Conservation (phyloP, 2,329 filamentous ascomycete genomes). For the Talaromyces atroroseus region DNA sequence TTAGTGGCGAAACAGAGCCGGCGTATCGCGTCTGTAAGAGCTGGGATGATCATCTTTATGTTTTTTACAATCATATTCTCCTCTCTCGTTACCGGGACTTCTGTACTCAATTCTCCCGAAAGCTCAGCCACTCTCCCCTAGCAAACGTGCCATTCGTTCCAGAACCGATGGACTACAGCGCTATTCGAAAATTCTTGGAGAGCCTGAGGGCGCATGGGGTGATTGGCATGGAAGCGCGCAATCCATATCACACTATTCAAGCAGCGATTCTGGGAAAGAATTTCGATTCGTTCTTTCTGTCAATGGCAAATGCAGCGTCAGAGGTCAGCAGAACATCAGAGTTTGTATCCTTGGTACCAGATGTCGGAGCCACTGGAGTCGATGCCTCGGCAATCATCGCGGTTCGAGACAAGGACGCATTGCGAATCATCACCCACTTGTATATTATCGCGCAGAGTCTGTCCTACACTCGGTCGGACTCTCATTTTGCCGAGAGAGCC, state of each 20-base stretch:
- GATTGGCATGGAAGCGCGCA: constrained; percentile 35
- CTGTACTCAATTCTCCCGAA: constrained; percentile 40
- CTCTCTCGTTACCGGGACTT: constrained; percentile 74
- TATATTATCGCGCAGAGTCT: constrained; percentile 61
- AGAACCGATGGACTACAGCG: constrained; percentile 45
- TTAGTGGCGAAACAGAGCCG: constrained; percentile 77
- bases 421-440: constrained; percentile 65
- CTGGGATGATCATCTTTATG: constrained; percentile 85
- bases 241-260: constrained; percentile 42
- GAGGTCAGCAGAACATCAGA: constrained; percentile 27
- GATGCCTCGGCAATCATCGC: constrained; percentile 44
- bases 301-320: constrained; percentile 37
- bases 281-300: constrained; percentile 38
- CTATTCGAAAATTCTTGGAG: constrained; percentile 35
- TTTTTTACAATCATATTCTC: constrained; percentile 79
- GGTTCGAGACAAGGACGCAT: constrained; percentile 50
- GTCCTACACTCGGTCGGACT: constrained; percentile 44
- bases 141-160: constrained; percentile 51
- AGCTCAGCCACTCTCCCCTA: constrained; percentile 49
- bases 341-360: constrained; percentile 29
- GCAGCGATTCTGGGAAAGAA: constrained; percentile 38
- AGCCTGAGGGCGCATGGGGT: constrained; percentile 31
- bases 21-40: constrained; percentile 70
- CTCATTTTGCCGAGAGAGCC: constrained; percentile 59
- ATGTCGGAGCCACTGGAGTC: constrained; percentile 45